Conservation (phyloP, 2,329 filamentous ascomycete genomes). For the Aspergillus unguis region DNA sequence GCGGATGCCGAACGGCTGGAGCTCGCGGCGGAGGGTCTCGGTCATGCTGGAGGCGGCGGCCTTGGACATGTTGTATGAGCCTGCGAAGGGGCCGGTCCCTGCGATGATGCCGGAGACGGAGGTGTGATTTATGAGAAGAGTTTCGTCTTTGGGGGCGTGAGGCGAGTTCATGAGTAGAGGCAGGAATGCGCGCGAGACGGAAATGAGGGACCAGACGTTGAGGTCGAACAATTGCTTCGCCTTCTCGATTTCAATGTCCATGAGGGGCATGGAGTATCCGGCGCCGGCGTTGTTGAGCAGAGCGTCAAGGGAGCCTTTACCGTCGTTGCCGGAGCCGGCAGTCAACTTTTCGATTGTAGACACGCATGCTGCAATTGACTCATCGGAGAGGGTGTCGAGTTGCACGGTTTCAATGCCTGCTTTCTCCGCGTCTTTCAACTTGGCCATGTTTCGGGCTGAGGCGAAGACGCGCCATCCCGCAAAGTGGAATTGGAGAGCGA, state of each 20-base stretch:
- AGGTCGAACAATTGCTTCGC: constrained; percentile 24
- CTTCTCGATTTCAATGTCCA: constrained; percentile 35
- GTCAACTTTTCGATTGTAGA: constrained; percentile 19
- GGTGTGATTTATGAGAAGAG: constrained; percentile 22
- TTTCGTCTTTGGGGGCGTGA: not conserved
- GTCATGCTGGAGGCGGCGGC: constrained; percentile 16
- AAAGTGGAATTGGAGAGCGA: constrained; percentile 33
- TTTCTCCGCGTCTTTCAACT: constrained; percentile 21
- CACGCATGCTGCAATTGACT: constrained; percentile 25
- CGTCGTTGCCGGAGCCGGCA: constrained; percentile 19
- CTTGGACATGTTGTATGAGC: constrained; percentile 23
- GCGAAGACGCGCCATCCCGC: constrained; percentile 37
- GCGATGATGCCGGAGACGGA: constrained; percentile 17
- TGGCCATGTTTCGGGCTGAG: constrained; percentile 30
- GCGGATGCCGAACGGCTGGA: constrained; percentile 11
- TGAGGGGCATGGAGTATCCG: constrained; percentile 30
- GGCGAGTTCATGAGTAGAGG: constrained; percentile 15
- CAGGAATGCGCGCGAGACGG: constrained; percentile 23
- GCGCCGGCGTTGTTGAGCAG: constrained; percentile 46
- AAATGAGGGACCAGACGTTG: constrained; percentile 16
- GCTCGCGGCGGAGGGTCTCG: constrained; percentile 23
- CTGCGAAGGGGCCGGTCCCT: not conserved
- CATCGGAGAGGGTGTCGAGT: constrained; percentile 27
- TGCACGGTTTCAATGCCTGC: constrained; percentile 25
- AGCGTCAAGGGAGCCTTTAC: constrained; percentile 30